Percentiles rank a stretch among this genome's conserved stretches.
These are phyloP conservation scores for Penicillium sp. DNA, from an alignment of 2,329 filamentous ascomycete species.

Conservation along the genomic window DNA sequence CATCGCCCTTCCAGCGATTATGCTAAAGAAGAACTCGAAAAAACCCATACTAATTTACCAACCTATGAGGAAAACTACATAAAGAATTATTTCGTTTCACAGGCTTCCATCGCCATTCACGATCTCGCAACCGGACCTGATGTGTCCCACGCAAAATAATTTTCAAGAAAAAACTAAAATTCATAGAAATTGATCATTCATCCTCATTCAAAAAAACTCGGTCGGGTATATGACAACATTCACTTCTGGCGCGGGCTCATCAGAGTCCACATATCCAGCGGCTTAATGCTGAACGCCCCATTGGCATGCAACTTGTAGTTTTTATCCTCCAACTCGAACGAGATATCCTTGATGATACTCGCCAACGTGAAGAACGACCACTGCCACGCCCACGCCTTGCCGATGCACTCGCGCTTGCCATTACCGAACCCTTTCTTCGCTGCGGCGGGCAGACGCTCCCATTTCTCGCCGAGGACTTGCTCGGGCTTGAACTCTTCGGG, in stretches of 20 bases:
- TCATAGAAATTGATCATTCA: not conserved
- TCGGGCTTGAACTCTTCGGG: constrained; percentile 70
- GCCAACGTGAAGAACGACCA: constrained; percentile 66
- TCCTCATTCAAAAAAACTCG: not conserved
- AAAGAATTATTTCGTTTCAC: too few species aligned
- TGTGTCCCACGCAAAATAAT: constrained; percentile 8
- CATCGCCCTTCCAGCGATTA: too few species aligned
- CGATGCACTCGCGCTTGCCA: constrained; percentile 70
- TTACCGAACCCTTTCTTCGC: constrained; percentile 73
- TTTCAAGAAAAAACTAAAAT: not conserved
- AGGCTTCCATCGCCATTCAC: not conserved
- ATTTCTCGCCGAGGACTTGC: constrained; percentile 71
- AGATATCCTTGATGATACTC: constrained; percentile 69
- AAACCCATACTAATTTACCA: too few species aligned
- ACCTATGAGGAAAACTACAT: too few species aligned
- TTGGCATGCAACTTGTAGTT: constrained; percentile 43
- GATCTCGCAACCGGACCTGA: not conserved
- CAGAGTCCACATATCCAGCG: constrained; percentile 46
- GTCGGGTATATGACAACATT: not conserved
- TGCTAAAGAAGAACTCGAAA: too few species aligned
- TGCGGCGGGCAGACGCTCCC: constrained; percentile 64
- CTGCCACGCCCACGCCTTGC: constrained; percentile 72
- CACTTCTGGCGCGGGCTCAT: constrained; percentile 23
- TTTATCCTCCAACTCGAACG: constrained; percentile 64
- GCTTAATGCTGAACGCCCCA: constrained; percentile 59